These are phyloP conservation scores for Suhomyces maxii DNA, from an alignment of 1,139 yeast species.

Conservation along the genomic window DNA sequence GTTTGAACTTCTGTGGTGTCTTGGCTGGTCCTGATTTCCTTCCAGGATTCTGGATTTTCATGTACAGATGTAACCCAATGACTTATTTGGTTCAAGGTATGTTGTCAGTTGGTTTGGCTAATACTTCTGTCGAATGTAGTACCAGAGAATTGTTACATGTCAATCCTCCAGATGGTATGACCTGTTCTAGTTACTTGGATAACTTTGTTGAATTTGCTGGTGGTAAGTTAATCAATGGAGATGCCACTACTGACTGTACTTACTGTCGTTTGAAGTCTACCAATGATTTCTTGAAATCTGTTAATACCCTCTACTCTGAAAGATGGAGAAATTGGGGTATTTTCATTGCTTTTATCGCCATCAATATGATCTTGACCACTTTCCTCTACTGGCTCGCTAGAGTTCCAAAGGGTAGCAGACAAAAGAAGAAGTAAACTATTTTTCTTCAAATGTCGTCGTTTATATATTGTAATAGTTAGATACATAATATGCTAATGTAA, in stretches of 20 bases:
- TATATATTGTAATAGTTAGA: not conserved
- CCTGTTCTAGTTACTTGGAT: slow-evolving; percentile 55
- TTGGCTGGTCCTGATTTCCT: slow-evolving; percentile 59
- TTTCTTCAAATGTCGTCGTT: too few species aligned
- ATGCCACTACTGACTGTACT: slow-evolving; percentile 47
- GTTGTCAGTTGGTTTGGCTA: slow-evolving; percentile 54
- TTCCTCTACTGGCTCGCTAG: slow-evolving; percentile 29
- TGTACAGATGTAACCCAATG: slow-evolving; percentile 65
- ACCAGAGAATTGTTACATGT: slow-evolving; percentile 45
- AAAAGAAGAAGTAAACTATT: slow-evolving; percentile 21
- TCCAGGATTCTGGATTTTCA: slow-evolving; percentile 54
- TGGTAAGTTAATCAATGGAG: slow-evolving; percentile 47
- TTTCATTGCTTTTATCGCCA: slow-evolving; percentile 31
- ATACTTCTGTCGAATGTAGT: slow-evolving; percentile 49
- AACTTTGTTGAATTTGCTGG: slow-evolving; percentile 48
- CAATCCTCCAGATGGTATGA: slow-evolving; percentile 48
- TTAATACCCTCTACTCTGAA: slow-evolving; percentile 44
- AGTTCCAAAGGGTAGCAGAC: slow-evolving; percentile 32
- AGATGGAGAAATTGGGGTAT: slow-evolving; percentile 75
- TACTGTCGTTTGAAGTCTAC: slow-evolving; percentile 54
- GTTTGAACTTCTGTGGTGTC: slow-evolving; percentile 82
- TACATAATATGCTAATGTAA: not conserved
- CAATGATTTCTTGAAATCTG: slow-evolving; percentile 46
- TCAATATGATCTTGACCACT: slow-evolving; percentile 22
- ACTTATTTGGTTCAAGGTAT: slow-evolving; percentile 60